Conservation (phyloP, 768 basidiomycete genomes). For the Scleroderma citrinum region DNA sequence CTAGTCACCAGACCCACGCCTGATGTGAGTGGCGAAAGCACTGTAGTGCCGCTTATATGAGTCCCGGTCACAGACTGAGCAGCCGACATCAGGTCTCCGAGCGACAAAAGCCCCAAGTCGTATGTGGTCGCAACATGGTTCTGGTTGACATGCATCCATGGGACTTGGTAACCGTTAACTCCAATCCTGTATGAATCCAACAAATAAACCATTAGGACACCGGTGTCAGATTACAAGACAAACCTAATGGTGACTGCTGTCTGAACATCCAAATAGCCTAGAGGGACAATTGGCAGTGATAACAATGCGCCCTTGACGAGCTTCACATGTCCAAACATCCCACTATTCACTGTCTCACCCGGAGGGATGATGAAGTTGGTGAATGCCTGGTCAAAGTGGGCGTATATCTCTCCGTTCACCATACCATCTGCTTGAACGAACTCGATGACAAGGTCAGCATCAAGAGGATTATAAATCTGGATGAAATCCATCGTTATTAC, state of each 20-base stretch:
- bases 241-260: conserved; percentile 40
- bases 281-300: conserved; percentile 53
- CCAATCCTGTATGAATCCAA: conserved; percentile 31
- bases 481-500: background rate
- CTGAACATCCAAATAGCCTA: conserved; percentile 48
- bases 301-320: conserved; percentile 52
- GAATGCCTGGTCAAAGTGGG: conserved; percentile 54
- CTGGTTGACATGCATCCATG: conserved; percentile 60
- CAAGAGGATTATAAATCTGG: conserved; percentile 51
- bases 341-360: conserved; percentile 55
- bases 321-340: conserved; percentile 49
- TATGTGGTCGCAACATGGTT: conserved; percentile 48
- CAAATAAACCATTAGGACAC: background rate
- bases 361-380: conserved; percentile 51
- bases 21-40: background rate
- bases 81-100: conserved; percentile 14
- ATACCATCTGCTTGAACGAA: conserved; percentile 52
- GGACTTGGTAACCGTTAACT: conserved; percentile 52
- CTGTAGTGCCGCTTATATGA: background rate
- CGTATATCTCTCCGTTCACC: conserved; percentile 48
- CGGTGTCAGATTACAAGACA: conserved; percentile 6
- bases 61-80: conserved; percentile 10
- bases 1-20: background rate
- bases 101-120: conserved; percentile 10
- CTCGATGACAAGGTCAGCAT: conserved; percentile 49